Evolutionary conservation across 805 yeast genomes (phyloP).

Genomic region (Suhomyces xylopsoci): DNA sequence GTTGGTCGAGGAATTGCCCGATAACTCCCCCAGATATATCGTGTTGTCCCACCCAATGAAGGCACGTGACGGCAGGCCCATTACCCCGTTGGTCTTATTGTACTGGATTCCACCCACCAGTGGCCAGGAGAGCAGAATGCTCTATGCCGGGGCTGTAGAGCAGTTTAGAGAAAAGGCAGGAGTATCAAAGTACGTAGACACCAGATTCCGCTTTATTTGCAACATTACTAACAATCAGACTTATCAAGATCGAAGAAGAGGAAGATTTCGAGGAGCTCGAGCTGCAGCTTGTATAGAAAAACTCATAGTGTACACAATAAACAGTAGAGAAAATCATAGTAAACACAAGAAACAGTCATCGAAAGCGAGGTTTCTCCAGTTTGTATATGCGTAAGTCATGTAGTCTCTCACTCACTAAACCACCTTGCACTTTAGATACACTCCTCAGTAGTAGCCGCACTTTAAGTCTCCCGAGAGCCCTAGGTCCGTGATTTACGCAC

Average conservation of each 20-base stretch:
- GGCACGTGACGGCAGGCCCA: conserved; percentile 66
- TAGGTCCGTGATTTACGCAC: not conserved
- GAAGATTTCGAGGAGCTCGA: conserved; percentile 67
- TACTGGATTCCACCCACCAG: conserved; percentile 87
- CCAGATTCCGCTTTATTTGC: not conserved
- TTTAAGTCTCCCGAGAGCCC: not conserved
- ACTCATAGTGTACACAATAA: not conserved
- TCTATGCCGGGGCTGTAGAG: conserved; percentile 89
- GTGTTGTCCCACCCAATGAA: conserved; percentile 74
- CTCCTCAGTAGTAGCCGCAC: not conserved
- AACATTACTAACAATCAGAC: conserved; percentile 32
- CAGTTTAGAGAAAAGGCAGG: conserved; percentile 75
- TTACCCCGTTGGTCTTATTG: conserved; percentile 72
- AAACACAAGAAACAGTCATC: too few species aligned
- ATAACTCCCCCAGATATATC: conserved; percentile 73
- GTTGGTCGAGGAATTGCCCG: conserved; percentile 74
- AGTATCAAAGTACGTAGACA: conserved; percentile 50
- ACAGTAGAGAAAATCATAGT: not conserved
- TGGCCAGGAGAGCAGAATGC: conserved; percentile 79
- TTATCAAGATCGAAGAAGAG: conserved; percentile 61
- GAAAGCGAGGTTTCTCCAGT: not conserved
- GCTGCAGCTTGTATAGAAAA: conserved; percentile 17
- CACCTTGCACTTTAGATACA: too few species aligned
- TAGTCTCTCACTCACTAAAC: too few species aligned
- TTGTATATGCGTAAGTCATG: not conserved